Conservation (phyloP, 331 rosid genomes). For the Telfairia occidentalis region DNA sequence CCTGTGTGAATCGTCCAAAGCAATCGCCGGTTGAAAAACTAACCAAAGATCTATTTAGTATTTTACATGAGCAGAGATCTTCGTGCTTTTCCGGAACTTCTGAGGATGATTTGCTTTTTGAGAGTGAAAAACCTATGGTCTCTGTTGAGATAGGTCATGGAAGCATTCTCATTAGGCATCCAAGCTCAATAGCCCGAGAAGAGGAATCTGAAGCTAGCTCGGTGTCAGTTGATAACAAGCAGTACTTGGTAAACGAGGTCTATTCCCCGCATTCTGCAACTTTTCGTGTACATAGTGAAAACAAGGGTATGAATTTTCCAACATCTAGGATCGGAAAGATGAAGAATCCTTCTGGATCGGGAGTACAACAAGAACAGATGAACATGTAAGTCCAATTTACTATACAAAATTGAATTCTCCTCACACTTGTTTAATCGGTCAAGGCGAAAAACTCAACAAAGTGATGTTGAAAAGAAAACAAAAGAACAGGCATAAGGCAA, state of each 20-base stretch:
- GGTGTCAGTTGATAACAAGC: constrained; percentile 70
- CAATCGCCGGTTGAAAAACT: constrained; percentile 88
- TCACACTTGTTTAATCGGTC: background rate
- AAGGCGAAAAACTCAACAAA: background rate
- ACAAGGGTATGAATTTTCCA: constrained; percentile 25
- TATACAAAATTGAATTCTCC: background rate
- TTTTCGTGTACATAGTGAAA: constrained; percentile 27
- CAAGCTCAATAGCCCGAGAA: constrained; percentile 68
- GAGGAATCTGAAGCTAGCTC: constrained; percentile 99
- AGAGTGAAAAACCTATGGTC: constrained; percentile 86
- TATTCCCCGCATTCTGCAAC: constrained; percentile 52
- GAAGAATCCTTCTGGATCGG: constrained; percentile 34
- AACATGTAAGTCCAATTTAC: constrained; percentile 42
- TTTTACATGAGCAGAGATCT: constrained; percentile 85
- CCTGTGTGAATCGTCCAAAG: constrained; percentile 78
- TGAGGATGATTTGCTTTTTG: constrained; percentile 84
- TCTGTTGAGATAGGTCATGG: constrained; percentile 99
- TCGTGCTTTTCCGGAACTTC: constrained; percentile 82
- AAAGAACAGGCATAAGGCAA: background rate
- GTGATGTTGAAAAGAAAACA: background rate
- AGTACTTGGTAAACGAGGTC: constrained; percentile 39
- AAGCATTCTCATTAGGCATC: constrained; percentile 89
- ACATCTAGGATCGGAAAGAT: constrained; percentile 38
- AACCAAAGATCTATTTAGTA: constrained; percentile 79
- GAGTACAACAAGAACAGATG: constrained; percentile 41